A percentile compares a stretch with the other conserved stretches of the same genome.
These are phyloP conservation scores for Fusarium bactridioides DNA, from an alignment of 2,329 filamentous ascomycete genomes.

Conservation along the genomic window DNA sequence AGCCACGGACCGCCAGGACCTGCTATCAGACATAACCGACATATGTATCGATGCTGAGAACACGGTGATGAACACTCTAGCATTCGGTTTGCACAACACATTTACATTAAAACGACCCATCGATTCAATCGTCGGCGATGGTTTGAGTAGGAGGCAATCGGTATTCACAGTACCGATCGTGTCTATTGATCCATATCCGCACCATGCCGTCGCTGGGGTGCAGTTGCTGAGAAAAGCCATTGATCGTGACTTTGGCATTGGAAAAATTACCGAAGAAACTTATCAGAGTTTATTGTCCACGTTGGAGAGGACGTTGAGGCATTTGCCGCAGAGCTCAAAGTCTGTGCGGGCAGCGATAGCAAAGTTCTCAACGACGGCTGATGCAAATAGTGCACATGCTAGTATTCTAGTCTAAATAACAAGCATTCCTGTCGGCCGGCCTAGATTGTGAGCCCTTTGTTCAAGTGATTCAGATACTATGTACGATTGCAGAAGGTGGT, in stretches of 20 bases:
- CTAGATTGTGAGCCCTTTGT: no score
- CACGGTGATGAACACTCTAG: conserved; percentile 44
- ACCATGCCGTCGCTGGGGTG: conserved; percentile 44
- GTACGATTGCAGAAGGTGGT: not conserved
- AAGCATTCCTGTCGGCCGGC: not conserved
- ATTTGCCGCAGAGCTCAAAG: conserved; percentile 45
- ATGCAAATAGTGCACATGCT: not conserved
- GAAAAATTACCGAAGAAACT: conserved; percentile 40
- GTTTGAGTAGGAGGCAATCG: not conserved
- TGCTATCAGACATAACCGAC: conserved; percentile 37
- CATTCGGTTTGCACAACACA: conserved; percentile 43
- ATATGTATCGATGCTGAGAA: conserved; percentile 41
- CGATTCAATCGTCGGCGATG: not conserved
- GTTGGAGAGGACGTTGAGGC: conserved; percentile 37
- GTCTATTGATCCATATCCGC: conserved; percentile 46
- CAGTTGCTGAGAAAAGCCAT: conserved; percentile 43
- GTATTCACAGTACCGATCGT: conserved; percentile 41
- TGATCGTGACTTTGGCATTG: conserved; percentile 39
- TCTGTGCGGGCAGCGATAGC: conserved; percentile 43
- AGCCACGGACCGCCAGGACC: conserved; percentile 40
- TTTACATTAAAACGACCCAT: conserved; percentile 27
- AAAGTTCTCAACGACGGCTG: conserved; percentile 25
- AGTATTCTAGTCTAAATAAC: not conserved
- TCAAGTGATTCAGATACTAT: no score
- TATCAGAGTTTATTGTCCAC: conserved; percentile 40